phyloP scores from a whole-genome alignment of 176 grass and related monocot genomes.

The Musa beccarii region DNA sequence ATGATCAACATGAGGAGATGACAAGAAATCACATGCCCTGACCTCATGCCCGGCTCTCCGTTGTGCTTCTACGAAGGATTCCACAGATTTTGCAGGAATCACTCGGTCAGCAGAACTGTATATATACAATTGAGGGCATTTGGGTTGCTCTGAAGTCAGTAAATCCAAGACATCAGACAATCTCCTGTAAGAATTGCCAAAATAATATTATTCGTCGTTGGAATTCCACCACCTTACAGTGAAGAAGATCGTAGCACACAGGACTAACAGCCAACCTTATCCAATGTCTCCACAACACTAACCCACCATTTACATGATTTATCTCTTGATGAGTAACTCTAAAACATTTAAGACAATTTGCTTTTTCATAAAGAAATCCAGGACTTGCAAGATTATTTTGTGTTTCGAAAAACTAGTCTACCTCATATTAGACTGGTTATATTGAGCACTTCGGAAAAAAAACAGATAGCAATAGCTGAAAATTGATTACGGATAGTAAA shows the following conservation, averaged over 20 bases:
- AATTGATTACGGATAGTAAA: no score
- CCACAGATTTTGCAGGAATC: conserved; percentile 74
- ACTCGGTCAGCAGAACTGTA: conserved; percentile 80
- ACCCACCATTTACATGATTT: no score
- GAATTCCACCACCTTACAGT: not conserved
- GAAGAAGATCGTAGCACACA: not conserved
- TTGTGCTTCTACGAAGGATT: conserved; percentile 64
- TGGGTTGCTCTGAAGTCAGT: conserved; percentile 59
- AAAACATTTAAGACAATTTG: no score
- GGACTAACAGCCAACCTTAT: not conserved
- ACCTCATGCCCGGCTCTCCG: conserved; percentile 42
- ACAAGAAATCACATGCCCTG: conserved; percentile 60
- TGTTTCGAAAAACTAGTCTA: no score
- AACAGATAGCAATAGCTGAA: no score
- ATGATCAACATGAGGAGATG: conserved; percentile 78
- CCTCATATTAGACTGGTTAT: not conserved
- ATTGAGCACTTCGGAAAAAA: not conserved
- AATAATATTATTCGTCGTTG: not conserved
- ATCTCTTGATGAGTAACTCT: no score
- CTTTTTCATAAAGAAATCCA: no score
- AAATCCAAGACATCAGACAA: conserved; percentile 55
- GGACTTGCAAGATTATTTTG: no score
- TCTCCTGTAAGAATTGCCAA: conserved; percentile 33
- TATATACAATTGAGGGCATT: conserved; percentile 74
- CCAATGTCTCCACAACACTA: no score